These are phyloP conservation scores for Claviceps africana DNA, from an alignment of 2,329 filamentous ascomycete species.

Conservation along the genomic window DNA sequence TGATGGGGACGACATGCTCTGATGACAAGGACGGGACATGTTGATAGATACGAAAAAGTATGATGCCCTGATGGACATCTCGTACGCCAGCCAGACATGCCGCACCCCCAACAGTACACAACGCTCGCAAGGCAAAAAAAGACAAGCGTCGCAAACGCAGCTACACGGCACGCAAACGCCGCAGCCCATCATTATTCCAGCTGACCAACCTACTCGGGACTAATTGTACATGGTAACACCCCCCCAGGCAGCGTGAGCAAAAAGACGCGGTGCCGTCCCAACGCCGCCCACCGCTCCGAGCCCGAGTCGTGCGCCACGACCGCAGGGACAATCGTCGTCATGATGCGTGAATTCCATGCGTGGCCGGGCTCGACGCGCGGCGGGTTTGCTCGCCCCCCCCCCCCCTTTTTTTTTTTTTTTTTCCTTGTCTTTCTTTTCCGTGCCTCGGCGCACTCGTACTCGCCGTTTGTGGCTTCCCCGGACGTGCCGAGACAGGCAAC, in stretches of 20 bases:
- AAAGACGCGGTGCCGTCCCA: not conserved
- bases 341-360: not conserved
- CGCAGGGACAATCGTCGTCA: too few species aligned
- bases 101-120: too few species aligned
- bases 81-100: too few species aligned
- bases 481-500: not conserved
- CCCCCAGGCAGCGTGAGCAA: not conserved
- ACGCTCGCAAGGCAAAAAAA: too few species aligned
- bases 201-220: not conserved
- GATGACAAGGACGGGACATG: too few species aligned
- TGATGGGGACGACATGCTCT: too few species aligned
- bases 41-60: too few species aligned
- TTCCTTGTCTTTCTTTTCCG: too few species aligned
- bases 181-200: not conserved
- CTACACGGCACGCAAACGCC: too few species aligned
- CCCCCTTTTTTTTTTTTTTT: too few species aligned
- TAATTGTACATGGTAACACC: constrained; percentile 4
- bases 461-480: not conserved
- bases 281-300: not conserved
- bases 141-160: too few species aligned
- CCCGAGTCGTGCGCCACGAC: not conserved
- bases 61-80: too few species aligned
- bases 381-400: not conserved
- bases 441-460: not conserved
- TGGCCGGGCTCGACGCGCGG: not conserved